Percentiles rank a stretch among this genome's conserved stretches.
Evolutionary conservation across 2,329 filamentous ascomycete genomes (phyloP).

Genomic region (Sarocladium strictum): DNA sequence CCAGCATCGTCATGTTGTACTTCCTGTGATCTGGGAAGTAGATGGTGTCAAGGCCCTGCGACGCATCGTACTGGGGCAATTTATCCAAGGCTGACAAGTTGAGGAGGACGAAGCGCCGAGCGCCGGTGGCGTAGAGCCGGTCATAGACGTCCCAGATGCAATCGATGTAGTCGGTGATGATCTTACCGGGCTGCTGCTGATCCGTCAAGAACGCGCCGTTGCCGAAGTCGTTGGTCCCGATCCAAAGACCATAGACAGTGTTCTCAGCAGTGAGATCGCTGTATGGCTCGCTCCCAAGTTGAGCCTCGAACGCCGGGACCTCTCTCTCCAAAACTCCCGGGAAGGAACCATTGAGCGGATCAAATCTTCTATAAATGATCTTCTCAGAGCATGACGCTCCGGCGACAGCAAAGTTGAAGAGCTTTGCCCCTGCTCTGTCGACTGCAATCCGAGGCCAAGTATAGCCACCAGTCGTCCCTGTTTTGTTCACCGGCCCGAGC

Average conservation of each 20-base stretch:
- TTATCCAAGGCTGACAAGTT: conserved; percentile 63
- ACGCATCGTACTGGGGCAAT: conserved; percentile 55
- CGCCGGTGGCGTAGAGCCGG: conserved; percentile 58
- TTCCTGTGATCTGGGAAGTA: conserved; percentile 41
- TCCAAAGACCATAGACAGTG: conserved; percentile 72
- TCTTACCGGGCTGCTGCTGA: conserved; percentile 51
- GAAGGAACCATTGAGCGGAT: conserved; percentile 46
- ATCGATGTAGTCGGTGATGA: conserved; percentile 58
- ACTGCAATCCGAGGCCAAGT: conserved; percentile 65
- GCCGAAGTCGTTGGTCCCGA: conserved; percentile 76
- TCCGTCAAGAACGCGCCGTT: conserved; percentile 60
- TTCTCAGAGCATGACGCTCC: conserved; percentile 69
- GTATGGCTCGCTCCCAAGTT: conserved; percentile 22
- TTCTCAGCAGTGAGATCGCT: conserved; percentile 33
- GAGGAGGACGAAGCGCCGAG: conserved; percentile 64
- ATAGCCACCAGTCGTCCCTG: conserved; percentile 55
- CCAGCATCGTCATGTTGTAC: conserved; percentile 41
- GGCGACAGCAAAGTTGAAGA: conserved; percentile 65
- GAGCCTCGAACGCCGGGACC: conserved; percentile 49
- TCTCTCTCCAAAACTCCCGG: conserved; percentile 59
- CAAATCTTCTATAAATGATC: conserved; percentile 51
- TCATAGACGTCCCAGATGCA: conserved; percentile 63
- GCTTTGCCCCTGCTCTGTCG: conserved; percentile 47
- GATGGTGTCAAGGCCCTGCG: neutral
- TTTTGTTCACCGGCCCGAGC: conserved; percentile 40